These are phyloP conservation scores for Mortierella sp. DNA, from an alignment of 371 early-diverging fungal species.

Conservation along the genomic window DNA sequence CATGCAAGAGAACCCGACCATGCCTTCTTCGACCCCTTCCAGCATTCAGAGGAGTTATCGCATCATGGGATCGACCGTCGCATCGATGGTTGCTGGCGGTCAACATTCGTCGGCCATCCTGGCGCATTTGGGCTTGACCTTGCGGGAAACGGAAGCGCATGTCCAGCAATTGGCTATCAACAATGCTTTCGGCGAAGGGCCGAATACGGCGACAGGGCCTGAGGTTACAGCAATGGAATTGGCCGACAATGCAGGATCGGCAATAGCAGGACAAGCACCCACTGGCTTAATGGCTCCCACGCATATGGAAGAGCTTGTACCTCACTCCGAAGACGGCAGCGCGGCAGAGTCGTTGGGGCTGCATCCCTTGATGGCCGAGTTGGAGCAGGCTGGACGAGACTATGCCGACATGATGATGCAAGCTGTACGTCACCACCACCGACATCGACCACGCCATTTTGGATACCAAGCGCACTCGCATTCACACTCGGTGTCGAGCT, in stretches of 20 bases:
- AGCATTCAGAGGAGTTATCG: neutral
- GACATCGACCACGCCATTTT: slow-evolving; percentile 5
- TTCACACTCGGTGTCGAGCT: neutral
- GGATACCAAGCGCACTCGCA: slow-evolving; percentile 3
- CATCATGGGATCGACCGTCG: slow-evolving; percentile 19
- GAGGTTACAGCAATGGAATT: neutral
- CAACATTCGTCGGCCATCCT: slow-evolving; percentile 32
- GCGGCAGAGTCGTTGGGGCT: slow-evolving; percentile 7
- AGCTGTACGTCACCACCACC: slow-evolving; percentile 16
- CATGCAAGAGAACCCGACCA: slow-evolving; percentile 37
- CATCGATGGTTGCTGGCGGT: slow-evolving; percentile 23
- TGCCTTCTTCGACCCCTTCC: slow-evolving; percentile 9
- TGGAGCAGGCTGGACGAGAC: slow-evolving; percentile 20
- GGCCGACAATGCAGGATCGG: neutral
- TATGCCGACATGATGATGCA: slow-evolving; percentile 31
- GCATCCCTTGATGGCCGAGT: slow-evolving; percentile 24
- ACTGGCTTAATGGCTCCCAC: neutral
- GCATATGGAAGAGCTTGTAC: slow-evolving; percentile 1
- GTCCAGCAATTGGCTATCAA: slow-evolving; percentile 14
- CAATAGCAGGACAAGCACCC: slow-evolving; percentile 1
- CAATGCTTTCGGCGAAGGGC: neutral
- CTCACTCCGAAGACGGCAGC: neutral
- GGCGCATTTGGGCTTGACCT: slow-evolving; percentile 30
- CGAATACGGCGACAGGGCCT: neutral
- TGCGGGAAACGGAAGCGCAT: slow-evolving; percentile 28